phyloP scores from a whole-genome alignment of 495 filamentous ascomycete species.

The Penicillium paradoxum region DNA sequence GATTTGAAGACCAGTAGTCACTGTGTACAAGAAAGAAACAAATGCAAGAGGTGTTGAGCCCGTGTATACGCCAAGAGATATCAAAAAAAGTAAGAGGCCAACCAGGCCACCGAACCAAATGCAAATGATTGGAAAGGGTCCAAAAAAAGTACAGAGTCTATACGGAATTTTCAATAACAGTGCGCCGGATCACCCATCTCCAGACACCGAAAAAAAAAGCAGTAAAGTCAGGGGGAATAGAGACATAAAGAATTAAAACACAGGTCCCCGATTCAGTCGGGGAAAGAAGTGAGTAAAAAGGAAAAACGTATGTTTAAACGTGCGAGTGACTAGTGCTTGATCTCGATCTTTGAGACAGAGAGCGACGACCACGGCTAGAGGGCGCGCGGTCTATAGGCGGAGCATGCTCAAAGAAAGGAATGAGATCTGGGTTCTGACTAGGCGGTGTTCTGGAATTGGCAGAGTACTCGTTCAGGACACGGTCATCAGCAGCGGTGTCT shows the following conservation, averaged over 20 bases:
- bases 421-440: slow-evolving; percentile 54
- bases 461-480: slow-evolving; percentile 45
- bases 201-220: slow-evolving; percentile 1
- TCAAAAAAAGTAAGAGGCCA: not conserved
- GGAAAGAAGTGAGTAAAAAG: not conserved
- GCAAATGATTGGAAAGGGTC: slow-evolving; percentile 4
- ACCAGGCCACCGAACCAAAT: not conserved
- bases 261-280: not conserved
- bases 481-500: slow-evolving; percentile 51
- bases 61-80: not conserved
- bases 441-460: slow-evolving; percentile 45
- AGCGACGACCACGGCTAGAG: slow-evolving; percentile 35
- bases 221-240: not conserved
- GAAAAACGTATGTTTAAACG: slow-evolving; percentile 6
- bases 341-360: slow-evolving; percentile 36
- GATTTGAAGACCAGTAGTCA: too few relatives aligned
- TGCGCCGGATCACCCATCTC: slow-evolving; percentile 1
- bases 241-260: slow-evolving; percentile 1
- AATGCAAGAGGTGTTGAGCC: not conserved
- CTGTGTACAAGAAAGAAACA: not conserved
- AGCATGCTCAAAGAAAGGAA: slow-evolving; percentile 47
- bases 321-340: slow-evolving; percentile 35
- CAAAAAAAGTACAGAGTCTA: slow-evolving; percentile 2
- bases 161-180: slow-evolving; percentile 2
- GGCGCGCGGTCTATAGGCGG: slow-evolving; percentile 35